Percentiles rank a stretch among this genome's conserved stretches.
Evolutionary conservation across 352 stramenopile species (phyloP).

Genomic region (Phytophthora pluvialis): DNA sequence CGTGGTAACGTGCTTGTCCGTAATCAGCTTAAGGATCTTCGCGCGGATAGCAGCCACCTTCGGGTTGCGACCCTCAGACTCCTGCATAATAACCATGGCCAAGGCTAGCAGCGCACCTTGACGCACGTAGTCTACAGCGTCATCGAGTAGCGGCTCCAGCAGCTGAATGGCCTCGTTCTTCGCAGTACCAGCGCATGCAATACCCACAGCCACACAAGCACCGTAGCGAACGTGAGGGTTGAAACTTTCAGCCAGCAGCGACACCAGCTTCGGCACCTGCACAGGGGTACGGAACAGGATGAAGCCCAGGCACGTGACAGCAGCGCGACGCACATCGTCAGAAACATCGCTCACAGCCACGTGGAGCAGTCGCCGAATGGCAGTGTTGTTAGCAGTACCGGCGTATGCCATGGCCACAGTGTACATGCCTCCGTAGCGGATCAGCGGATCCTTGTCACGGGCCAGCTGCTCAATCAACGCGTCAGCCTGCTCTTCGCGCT

Average conservation of each 20-base stretch:
- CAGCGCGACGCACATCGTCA: slow-evolving; percentile 98
- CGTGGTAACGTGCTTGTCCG: slow-evolving; percentile 98
- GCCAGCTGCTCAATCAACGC: slow-evolving; percentile 97
- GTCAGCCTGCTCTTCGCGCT: slow-evolving; percentile 97
- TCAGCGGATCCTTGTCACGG: slow-evolving; percentile 97
- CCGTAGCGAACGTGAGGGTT: slow-evolving; percentile 99
- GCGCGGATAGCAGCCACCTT: slow-evolving; percentile 88
- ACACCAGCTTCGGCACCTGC: slow-evolving; percentile 92
- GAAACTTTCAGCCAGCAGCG: slow-evolving; percentile 98
- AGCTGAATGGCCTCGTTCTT: slow-evolving; percentile 97
- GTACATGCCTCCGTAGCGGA: slow-evolving; percentile 99
- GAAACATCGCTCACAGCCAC: slow-evolving; percentile 99
- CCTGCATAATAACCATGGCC: slow-evolving; percentile 99
- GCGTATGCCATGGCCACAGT: slow-evolving; percentile 97
- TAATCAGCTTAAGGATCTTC: slow-evolving; percentile 92
- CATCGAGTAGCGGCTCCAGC: slow-evolving; percentile 97
- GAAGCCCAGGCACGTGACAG: slow-evolving; percentile 97
- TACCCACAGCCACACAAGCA: slow-evolving; percentile 98
- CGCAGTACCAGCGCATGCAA: slow-evolving; percentile 97
- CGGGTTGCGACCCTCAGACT: slow-evolving; percentile 88
- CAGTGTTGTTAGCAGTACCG: slow-evolving; percentile 97
- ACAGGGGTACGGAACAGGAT: slow-evolving; percentile 98
- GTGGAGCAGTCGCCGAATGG: slow-evolving; percentile 96
- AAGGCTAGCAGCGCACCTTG: slow-evolving; percentile 97
- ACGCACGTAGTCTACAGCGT: slow-evolving; percentile 98